Conservation (phyloP, 2,329 filamentous ascomycete genomes). For the Dothistroma pini region DNA sequence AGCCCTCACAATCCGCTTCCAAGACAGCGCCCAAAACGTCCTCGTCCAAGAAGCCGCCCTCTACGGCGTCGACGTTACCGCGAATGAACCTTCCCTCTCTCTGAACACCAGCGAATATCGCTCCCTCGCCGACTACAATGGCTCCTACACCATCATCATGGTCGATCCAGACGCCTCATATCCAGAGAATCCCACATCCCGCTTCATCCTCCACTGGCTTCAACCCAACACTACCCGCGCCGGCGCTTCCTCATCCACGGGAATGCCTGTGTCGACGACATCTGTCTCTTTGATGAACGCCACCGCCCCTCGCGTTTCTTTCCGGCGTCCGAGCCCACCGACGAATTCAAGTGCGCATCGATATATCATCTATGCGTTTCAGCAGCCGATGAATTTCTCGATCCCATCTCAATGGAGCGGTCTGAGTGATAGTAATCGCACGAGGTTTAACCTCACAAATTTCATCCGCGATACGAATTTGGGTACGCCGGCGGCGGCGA, state of each 20-base stretch:
- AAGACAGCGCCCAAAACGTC: not conserved
- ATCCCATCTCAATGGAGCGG: constrained; percentile 13
- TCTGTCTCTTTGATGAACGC: constrained; percentile 1
- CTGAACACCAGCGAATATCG: constrained; percentile 12
- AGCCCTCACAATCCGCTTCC: constrained; percentile 9
- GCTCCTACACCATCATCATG: constrained; percentile 14
- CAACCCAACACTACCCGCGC: constrained; percentile 8
- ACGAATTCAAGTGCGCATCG: constrained; percentile 15
- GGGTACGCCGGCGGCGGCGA: constrained; percentile 13
- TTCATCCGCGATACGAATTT: constrained; percentile 13
- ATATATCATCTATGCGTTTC: constrained; percentile 16
- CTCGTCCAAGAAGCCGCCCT: constrained; percentile 12
- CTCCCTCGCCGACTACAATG: constrained; percentile 13
- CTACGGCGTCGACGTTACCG: constrained; percentile 14
- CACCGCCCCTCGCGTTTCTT: constrained; percentile 8
- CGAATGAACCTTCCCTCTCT: constrained; percentile 4
- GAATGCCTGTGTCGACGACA: not conserved
- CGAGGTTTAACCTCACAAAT: constrained; percentile 11
- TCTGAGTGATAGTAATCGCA: constrained; percentile 8
- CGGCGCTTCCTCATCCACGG: not conserved
- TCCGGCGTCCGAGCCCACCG: constrained; percentile 9
- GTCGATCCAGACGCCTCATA: constrained; percentile 18
- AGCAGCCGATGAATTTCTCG: constrained; percentile 11
- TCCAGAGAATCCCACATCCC: constrained; percentile 10
- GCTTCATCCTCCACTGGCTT: constrained; percentile 17